These are phyloP conservation scores for Martiniozyma asiatica DNA, from an alignment of 1,139 yeast species.

Conservation along the genomic window DNA sequence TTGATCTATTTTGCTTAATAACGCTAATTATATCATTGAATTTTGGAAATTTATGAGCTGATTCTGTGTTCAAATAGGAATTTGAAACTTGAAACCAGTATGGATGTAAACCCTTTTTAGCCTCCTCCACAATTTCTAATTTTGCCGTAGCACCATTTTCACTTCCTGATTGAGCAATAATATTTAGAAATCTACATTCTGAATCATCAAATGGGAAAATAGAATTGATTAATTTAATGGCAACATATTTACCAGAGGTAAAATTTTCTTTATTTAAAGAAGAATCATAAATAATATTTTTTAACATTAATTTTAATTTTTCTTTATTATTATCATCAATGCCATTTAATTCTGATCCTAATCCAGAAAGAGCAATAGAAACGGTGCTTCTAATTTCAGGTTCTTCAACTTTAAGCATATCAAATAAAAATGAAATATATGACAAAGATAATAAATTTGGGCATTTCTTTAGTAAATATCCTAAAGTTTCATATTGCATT, in stretches of 20 bases:
- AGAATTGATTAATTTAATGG: slow-evolving; percentile 54
- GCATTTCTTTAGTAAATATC: slow-evolving; percentile 45
- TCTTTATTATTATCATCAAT: slow-evolving; percentile 30
- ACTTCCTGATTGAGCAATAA: slow-evolving; percentile 40
- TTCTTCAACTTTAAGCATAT: slow-evolving; percentile 56
- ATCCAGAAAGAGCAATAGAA: slow-evolving; percentile 58
- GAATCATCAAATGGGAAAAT: slow-evolving; percentile 60
- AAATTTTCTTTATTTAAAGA: slow-evolving; percentile 17
- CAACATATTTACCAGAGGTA: slow-evolving; percentile 42
- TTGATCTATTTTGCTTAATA: background rate
- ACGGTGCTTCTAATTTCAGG: slow-evolving; percentile 54
- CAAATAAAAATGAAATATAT: slow-evolving; percentile 55
- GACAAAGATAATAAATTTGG: slow-evolving; percentile 37
- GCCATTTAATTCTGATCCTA: slow-evolving; percentile 37
- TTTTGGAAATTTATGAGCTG: slow-evolving; percentile 22
- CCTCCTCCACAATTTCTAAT: slow-evolving; percentile 65
- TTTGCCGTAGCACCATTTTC: slow-evolving; percentile 30
- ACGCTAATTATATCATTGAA: slow-evolving; percentile 9
- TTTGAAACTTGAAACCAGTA: slow-evolving; percentile 36
- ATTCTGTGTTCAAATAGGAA: slow-evolving; percentile 17
- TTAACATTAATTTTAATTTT: slow-evolving; percentile 34
- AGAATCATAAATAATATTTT: slow-evolving; percentile 26
- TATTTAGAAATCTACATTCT: slow-evolving; percentile 55
- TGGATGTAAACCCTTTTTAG: slow-evolving; percentile 74
- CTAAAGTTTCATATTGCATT: slow-evolving; percentile 67